These are phyloP conservation scores for Fusarium citri DNA, from an alignment of 2,329 filamentous ascomycete genomes.

Conservation along the genomic window DNA sequence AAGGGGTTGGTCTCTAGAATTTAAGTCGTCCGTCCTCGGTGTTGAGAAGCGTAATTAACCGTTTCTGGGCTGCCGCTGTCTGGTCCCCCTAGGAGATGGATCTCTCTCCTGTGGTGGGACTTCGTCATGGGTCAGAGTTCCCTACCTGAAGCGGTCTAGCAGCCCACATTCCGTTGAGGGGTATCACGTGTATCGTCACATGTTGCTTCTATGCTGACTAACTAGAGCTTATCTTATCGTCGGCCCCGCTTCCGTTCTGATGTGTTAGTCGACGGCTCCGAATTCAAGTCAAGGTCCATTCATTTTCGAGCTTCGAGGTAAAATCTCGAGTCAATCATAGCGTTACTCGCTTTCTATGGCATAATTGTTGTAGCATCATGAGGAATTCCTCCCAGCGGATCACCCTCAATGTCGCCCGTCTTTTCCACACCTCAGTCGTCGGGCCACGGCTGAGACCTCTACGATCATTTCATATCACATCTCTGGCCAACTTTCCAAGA, in stretches of 20 bases:
- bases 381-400: slow-evolving; percentile 50
- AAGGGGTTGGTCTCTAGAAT: slow-evolving; percentile 37
- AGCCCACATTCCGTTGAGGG: slow-evolving; percentile 29
- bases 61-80: slow-evolving; percentile 39
- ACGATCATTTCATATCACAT: slow-evolving; percentile 61
- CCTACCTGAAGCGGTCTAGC: slow-evolving; percentile 44
- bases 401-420: slow-evolving; percentile 47
- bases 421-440: slow-evolving; percentile 47
- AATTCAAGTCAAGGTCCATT: slow-evolving; percentile 1
- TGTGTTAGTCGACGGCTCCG: slow-evolving; percentile 13
- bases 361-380: slow-evolving; percentile 46
- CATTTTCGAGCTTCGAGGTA: neutral
- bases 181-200: slow-evolving; percentile 42
- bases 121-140: slow-evolving; percentile 45
- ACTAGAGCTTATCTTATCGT: slow-evolving; percentile 22
- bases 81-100: slow-evolving; percentile 47
- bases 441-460: slow-evolving; percentile 45
- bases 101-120: slow-evolving; percentile 42
- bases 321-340: slow-evolving; percentile 5
- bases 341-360: slow-evolving; percentile 36
- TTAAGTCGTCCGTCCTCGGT: slow-evolving; percentile 29
- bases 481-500: slow-evolving; percentile 59
- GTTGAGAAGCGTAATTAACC: slow-evolving; percentile 47
- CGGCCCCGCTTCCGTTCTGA: slow-evolving; percentile 13
- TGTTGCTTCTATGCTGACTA: slow-evolving; percentile 29